Conservation (phyloP, 2,329 filamentous ascomycete species). For the Diaporthe longicolla region DNA sequence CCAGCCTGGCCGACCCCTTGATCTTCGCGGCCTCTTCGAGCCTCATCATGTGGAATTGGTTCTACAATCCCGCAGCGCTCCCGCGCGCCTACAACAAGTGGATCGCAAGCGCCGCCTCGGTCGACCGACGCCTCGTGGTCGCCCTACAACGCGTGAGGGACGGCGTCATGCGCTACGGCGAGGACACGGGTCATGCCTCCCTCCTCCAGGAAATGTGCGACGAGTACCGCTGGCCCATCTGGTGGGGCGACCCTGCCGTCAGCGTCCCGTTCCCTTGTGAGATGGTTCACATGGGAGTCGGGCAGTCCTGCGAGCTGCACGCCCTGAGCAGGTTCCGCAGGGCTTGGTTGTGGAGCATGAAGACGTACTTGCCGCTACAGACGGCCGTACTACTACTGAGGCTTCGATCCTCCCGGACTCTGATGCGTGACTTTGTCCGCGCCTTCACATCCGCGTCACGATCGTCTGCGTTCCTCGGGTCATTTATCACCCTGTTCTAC, state of each 20-base stretch:
- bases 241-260: conserved; percentile 79
- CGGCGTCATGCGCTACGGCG: conserved; percentile 78
- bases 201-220: conserved; percentile 80
- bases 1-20: conserved; percentile 71
- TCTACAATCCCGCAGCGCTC: conserved; percentile 80
- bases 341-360: conserved; percentile 81
- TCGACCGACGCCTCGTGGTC: conserved; percentile 81
- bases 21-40: conserved; percentile 81
- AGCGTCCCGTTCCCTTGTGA: conserved; percentile 84
- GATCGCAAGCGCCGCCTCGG: conserved; percentile 82
- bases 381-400: conserved; percentile 69
- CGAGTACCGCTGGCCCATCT: conserved; percentile 77
- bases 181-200: conserved; percentile 78
- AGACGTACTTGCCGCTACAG: conserved; percentile 83
- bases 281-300: conserved; percentile 85
- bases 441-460: conserved; percentile 73
- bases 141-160: conserved; percentile 77
- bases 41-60: conserved; percentile 91
- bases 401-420: conserved; percentile 58
- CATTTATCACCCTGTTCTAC: conserved; percentile 85
- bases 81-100: conserved; percentile 84
- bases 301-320: conserved; percentile 81
- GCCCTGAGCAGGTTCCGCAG: conserved; percentile 76
- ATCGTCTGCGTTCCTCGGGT: conserved; percentile 82
- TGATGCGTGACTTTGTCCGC: conserved; percentile 56